Base-by-base conservation (phyloP, 2,329 filamentous ascomycete species). In the Arthrobotrys sinensis region DNA sequence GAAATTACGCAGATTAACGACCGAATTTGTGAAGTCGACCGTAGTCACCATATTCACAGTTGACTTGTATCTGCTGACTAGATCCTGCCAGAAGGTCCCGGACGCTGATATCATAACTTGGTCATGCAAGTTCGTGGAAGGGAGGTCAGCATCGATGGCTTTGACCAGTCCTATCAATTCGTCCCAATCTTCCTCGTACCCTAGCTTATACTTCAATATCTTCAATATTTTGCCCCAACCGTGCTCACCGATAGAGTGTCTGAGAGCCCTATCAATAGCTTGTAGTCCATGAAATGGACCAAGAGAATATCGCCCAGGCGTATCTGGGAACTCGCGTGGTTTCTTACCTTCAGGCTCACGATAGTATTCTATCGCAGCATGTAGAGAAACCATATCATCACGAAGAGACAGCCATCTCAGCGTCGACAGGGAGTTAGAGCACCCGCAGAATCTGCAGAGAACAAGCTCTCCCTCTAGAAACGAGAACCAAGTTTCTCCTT, bases 371-470 rank as follows among this genome's bases (percentile, higher is more conserved):
- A 71, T 55, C 4, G 73, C 66, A 34, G 50, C 45, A 19, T 63
- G 50, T 4, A 77, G 36, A 24, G 57, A 48, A 8, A 48, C 46
- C 73, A 77, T 66, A 46, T 77, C 73, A 28, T 71, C 73, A 3
- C 73, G 57, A 8, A 77, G 60, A 34, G 69, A 77, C 67, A 70
- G 66, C 73, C 73, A 77, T 12, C 65, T 77, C 38, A 77, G 16
- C 2, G 73, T 77, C 10, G 50, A 55, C 12, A 77, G 14, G 21
- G 52, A 71, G 14, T 77, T 77, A 10, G 36, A 77, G 16, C 60
- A 70, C 21, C 73, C 73, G 10, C 73, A 77, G 52, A 71, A 60
- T n/a, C 73, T 62, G 32, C 73, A 77, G 3, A 77, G 19, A 16
- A 71, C 66, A 14, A 28, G 28, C 40, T 77, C 73, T 11, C 66